These are phyloP conservation scores for Talaromyces proteolyticus DNA, from an alignment of 495 filamentous ascomycete genomes.

Conservation along the genomic window DNA sequence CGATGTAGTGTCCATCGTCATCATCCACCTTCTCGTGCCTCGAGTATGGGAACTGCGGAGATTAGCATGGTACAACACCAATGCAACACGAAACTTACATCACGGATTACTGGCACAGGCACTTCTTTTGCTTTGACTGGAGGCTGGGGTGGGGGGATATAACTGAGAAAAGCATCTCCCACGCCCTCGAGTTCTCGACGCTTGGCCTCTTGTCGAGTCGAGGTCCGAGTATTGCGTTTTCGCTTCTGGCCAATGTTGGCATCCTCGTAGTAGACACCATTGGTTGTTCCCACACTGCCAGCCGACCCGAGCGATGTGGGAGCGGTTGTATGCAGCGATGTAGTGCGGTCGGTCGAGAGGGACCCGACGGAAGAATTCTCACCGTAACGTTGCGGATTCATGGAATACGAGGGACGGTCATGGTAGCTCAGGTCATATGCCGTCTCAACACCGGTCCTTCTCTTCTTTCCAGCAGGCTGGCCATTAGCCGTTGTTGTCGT, in stretches of 20 bases:
- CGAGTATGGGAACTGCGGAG: slow-evolving; percentile 30
- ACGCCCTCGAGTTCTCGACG: slow-evolving; percentile 60
- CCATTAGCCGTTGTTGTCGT: slow-evolving; percentile 14
- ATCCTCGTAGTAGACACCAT: slow-evolving; percentile 47
- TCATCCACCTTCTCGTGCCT: slow-evolving; percentile 72
- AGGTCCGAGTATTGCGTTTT: slow-evolving; percentile 74
- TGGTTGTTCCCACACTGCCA: slow-evolving; percentile 54
- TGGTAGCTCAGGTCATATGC: slow-evolving; percentile 62
- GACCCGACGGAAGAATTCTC: slow-evolving; percentile 61
- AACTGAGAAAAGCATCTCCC: slow-evolving; percentile 67
- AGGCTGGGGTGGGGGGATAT: slow-evolving; percentile 79
- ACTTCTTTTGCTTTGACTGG: slow-evolving; percentile 91
- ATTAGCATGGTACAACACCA: slow-evolving; percentile 13
- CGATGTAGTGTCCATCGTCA: slow-evolving; percentile 94
- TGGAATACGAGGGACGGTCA: slow-evolving; percentile 58
- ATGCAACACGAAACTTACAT: slow-evolving; percentile 56
- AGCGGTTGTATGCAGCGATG: slow-evolving; percentile 81
- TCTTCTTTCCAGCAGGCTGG: slow-evolving; percentile 57
- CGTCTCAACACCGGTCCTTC: slow-evolving; percentile 55
- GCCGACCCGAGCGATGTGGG: slow-evolving; percentile 83
- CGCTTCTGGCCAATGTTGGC: slow-evolving; percentile 71
- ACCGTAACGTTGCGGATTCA: slow-evolving; percentile 63
- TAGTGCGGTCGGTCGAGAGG: slow-evolving; percentile 79
- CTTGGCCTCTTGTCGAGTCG: slow-evolving; percentile 75
- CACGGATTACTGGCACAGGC: slow-evolving; percentile 68